Evolutionary conservation across 345 rosid genomes (phyloP), one percentile per base, ranked within the genome.

Genomic region (Eucalyptus caleyi): DNA sequence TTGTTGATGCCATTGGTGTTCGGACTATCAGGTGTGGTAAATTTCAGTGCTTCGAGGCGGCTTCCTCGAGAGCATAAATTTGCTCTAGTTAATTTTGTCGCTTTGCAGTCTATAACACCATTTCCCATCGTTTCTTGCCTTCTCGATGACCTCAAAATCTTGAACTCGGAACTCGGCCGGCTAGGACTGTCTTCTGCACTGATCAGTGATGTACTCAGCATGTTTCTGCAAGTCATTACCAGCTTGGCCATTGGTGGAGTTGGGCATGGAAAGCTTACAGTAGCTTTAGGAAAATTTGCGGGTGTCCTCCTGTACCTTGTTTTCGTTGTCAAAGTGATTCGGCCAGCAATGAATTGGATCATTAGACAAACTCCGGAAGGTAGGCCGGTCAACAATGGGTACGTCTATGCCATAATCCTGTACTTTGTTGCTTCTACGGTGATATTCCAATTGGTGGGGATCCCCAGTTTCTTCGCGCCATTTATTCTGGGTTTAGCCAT

Each of bases 91-190:
- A 23, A 15, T 7, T 42, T 87, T 37, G 59, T 40, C 23, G 18
- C 88, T 40, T 21, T 77, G 83, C 90, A 90, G 44, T 80, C 91
- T 24, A 26, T 82, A 30, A 90, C 91, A 11, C 53, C 89, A 50
- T 89, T 91, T 82, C 87, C 90, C 16, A 90, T 69, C 51, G 72
- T 92, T 13, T 40, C 67, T 47, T 40, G 80, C 49, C 88, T 89
- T 16, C 89, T 91, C n/a, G 53, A 77, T 3, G 91, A 91, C 30
- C 83, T 90, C n/a, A 27, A 87, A 26, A 86, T 91, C 80, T n/a
- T 83, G 21, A 92, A 91, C 67, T 90, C 94, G 2, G 90, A 91
- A 87, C 85, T 93, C 12, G 93, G 94, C 18, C 85, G 91, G 42
- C 40, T 93, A 86, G 89, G 87, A 4, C 65, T 93, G 50, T 91